These are phyloP conservation scores for Elymus sibiricus DNA, from an alignment of 176 grass and related monocot genomes.

Conservation along the genomic window DNA sequence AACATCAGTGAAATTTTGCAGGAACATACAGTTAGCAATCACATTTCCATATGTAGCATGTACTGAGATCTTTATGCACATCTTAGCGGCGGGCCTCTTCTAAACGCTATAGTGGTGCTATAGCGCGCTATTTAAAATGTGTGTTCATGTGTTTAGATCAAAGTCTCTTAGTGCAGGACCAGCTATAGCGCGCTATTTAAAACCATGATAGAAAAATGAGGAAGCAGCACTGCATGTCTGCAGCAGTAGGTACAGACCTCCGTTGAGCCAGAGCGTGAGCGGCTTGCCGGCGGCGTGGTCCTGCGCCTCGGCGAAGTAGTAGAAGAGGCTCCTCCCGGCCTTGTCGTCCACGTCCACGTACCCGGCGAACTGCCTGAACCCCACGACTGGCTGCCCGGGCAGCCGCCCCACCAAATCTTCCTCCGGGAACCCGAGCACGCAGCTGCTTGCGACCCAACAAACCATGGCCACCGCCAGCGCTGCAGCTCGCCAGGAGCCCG, in stretches of 20 bases:
- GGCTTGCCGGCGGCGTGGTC: conserved; percentile 57
- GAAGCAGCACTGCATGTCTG: not conserved
- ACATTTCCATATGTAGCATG: not conserved
- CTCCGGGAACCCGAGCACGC: conserved; percentile 38
- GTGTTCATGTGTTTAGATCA: too few species aligned
- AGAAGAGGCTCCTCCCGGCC: conserved; percentile 86
- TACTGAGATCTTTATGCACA: too few species aligned
- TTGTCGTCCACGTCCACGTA: conserved; percentile 75
- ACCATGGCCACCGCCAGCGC: conserved; percentile 16
- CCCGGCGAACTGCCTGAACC: conserved; percentile 86
- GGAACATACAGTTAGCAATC: not conserved
- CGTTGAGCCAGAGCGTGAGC: conserved; percentile 95
- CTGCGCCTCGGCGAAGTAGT: conserved; percentile 89
- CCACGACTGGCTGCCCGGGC: conserved; percentile 64
- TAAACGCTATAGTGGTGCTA: too few species aligned
- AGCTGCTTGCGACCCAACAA: not conserved
- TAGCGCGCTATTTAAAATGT: too few species aligned
- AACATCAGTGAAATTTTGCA: not conserved
- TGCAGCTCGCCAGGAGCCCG: conserved; percentile 23
- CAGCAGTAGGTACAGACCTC: conserved; percentile 37
- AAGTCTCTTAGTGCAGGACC: too few species aligned
- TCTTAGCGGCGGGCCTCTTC: too few species aligned
- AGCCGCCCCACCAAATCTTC: conserved; percentile 78
- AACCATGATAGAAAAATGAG: too few species aligned
- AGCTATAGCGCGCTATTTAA: too few species aligned